These are phyloP conservation scores for Hepatocystis sp. DNA, from an alignment of 169 alveolate genomes.

Conservation along the genomic window DNA sequence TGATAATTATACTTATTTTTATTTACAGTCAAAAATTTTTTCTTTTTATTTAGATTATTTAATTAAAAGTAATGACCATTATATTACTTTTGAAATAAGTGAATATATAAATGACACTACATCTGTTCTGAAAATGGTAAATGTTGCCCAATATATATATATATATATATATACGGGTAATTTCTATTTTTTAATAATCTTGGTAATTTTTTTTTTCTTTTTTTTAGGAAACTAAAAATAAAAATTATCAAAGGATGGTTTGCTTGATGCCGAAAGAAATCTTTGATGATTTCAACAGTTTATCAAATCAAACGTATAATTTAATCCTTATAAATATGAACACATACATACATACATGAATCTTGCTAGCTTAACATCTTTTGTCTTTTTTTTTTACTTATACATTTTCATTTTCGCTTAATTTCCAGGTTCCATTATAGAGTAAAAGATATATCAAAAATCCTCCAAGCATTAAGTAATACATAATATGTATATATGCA, in stretches of 20 bases:
- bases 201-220: too few relatives aligned
- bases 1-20: conserved; percentile 34
- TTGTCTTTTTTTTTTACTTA: neutral
- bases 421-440: conserved; percentile 41
- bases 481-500: neutral
- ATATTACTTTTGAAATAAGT: conserved; percentile 35
- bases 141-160: neutral
- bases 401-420: neutral
- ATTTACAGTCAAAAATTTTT: conserved; percentile 19
- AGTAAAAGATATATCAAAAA: conserved; percentile 43
- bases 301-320: conserved; percentile 19
- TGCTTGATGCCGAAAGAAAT: conserved; percentile 56
- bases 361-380: neutral
- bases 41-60: conserved; percentile 57
- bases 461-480: conserved; percentile 59
- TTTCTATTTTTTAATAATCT: too few relatives aligned
- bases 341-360: neutral
- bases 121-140: conserved; percentile 57
- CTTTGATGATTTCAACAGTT: conserved; percentile 44
- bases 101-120: conserved; percentile 35
- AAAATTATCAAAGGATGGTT: conserved; percentile 46
- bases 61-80: conserved; percentile 22
- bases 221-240: conserved; percentile 66
- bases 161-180: too few relatives aligned
- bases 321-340: neutral